A percentile compares a stretch with the other conserved stretches of the same genome.
Conservation (phyloP, 176 grass and related monocot species). For the Oryza officinalis region DNA sequence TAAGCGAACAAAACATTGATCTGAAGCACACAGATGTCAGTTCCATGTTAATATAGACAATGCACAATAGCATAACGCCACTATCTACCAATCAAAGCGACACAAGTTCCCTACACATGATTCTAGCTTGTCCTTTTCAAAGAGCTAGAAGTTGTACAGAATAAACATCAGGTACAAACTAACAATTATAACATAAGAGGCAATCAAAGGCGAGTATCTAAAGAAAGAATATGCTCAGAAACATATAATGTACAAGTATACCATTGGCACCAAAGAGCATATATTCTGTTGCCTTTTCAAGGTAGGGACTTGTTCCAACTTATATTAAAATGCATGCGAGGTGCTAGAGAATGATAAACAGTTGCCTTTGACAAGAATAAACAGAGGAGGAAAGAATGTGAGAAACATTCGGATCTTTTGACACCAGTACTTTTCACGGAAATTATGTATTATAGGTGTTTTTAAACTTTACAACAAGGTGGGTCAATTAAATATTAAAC, state of each 20-base stretch:
- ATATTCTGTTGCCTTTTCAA: background rate
- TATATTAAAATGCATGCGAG: background rate
- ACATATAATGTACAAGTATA: background rate
- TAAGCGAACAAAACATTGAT: background rate
- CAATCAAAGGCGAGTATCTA: background rate
- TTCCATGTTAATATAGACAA: background rate
- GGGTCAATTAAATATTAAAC: background rate
- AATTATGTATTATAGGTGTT: background rate
- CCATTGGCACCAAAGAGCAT: background rate
- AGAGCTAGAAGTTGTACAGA: background rate
- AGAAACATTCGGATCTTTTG: conserved; percentile 9
- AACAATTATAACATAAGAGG: background rate
- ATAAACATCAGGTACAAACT: background rate
- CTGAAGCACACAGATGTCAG: background rate
- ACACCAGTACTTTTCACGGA: background rate
- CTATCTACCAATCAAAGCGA: background rate
- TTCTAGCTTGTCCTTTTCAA: background rate
- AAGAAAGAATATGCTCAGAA: background rate
- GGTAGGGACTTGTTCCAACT: background rate
- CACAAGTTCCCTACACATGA: background rate
- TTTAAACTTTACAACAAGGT: background rate
- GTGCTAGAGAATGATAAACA: background rate
- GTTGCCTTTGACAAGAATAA: background rate
- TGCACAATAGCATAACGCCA: background rate
- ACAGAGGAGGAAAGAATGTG: background rate